These are phyloP conservation scores for Fusarium protoensiforme DNA, from an alignment of 2,329 filamentous ascomycete species.

Conservation along the genomic window DNA sequence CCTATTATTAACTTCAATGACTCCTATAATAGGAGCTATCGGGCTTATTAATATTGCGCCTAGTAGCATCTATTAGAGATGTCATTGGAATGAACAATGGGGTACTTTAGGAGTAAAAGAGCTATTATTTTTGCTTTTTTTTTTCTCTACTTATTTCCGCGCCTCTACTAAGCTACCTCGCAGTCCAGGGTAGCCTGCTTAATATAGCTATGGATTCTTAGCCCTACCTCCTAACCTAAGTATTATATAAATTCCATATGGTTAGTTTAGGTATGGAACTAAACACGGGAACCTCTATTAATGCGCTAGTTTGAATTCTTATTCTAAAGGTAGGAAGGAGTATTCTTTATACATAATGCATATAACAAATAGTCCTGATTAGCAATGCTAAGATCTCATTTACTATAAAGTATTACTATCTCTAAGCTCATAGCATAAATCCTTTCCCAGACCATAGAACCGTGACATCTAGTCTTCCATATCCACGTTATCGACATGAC, in stretches of 20 bases:
- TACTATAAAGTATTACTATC: neutral
- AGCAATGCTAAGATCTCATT: no score
- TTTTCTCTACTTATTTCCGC: neutral
- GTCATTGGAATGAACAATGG: no score
- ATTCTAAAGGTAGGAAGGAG: neutral
- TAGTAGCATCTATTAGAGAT: no score
- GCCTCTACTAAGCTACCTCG: neutral
- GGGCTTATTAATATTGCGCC: no score
- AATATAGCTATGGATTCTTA: no score
- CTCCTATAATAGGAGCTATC: no score
- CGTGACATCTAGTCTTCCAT: neutral
- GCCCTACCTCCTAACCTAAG: no score
- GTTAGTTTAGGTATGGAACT: neutral
- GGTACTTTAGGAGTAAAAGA: no score
- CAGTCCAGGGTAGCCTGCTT: neutral
- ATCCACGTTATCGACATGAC: neutral
- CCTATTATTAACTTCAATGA: no score
- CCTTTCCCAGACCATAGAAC: neutral
- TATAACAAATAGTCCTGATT: no score
- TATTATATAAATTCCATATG: neutral
- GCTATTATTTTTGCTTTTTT: neutral
- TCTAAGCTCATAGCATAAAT: neutral
- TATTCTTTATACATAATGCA: neutral
- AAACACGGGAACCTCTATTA: neutral
- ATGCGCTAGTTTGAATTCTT: neutral